These are phyloP conservation scores for Hymenoscyphus fraxineus DNA, from an alignment of 2,329 filamentous ascomycete species.

Conservation along the genomic window DNA sequence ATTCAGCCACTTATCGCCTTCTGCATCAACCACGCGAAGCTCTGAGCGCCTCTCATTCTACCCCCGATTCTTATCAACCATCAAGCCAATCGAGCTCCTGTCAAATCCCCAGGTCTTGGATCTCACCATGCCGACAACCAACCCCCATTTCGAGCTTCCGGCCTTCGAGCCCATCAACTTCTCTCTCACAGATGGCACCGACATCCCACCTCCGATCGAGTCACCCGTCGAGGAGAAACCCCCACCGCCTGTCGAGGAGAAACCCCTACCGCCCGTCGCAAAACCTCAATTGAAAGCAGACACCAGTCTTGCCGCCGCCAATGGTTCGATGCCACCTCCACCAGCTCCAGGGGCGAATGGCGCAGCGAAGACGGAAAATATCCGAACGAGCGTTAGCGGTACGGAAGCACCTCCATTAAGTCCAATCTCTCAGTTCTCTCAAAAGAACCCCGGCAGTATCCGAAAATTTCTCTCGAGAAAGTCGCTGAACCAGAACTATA, in stretches of 20 bases:
- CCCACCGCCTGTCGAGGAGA: conserved; percentile 15
- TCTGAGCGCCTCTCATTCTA: conserved; percentile 13
- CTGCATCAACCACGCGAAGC: conserved; percentile 18
- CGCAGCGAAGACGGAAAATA: conserved; percentile 15
- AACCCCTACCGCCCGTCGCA: conserved; percentile 4
- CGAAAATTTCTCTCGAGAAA: conserved; percentile 37
- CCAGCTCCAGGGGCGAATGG: conserved; percentile 7
- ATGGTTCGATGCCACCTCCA: conserved; percentile 9
- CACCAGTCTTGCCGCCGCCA: neutral
- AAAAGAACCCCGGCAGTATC: conserved; percentile 35
- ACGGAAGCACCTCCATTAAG: conserved; percentile 25
- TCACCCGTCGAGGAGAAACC: conserved; percentile 34
- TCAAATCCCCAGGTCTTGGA: neutral
- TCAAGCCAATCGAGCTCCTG: neutral
- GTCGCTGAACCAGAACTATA: conserved; percentile 35
- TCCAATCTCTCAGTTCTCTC: conserved; percentile 29
- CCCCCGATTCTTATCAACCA: conserved; percentile 19
- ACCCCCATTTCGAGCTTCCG: conserved; percentile 33
- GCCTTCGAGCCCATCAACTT: conserved; percentile 32
- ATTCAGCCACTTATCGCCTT: conserved; percentile 5
- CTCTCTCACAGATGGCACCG: conserved; percentile 35
- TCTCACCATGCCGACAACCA: conserved; percentile 15
- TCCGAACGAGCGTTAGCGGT: conserved; percentile 20
- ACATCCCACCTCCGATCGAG: conserved; percentile 35
- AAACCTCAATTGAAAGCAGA: conserved; percentile 5